These are phyloP conservation scores for Emiliania huxleyi DNA, from an alignment of 78 protist genomes.

Conservation along the genomic window DNA sequence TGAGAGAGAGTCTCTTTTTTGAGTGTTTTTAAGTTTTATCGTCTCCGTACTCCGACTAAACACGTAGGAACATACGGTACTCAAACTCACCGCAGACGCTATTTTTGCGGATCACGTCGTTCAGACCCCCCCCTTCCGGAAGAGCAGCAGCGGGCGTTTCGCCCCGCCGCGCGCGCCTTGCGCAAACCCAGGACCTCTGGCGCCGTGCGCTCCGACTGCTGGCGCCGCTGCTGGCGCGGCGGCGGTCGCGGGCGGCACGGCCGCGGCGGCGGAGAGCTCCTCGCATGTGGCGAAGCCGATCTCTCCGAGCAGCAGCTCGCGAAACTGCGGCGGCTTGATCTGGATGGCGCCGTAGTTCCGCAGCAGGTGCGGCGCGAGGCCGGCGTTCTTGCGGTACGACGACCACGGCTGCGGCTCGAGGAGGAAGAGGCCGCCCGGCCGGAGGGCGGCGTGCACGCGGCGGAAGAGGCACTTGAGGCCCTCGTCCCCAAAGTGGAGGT, in stretches of 20 bases:
- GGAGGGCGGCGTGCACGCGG: conserved; percentile 54
- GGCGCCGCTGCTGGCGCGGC: too few relatives aligned
- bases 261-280: neutral
- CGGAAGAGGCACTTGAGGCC: conserved; percentile 65
- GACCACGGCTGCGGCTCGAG: conserved; percentile 78
- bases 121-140: neutral
- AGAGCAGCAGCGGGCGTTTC: neutral
- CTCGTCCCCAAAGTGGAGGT: conserved; percentile 76
- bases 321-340: neutral
- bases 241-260: neutral
- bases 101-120: too few relatives aligned
- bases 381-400: conserved; percentile 22
- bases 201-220: too few relatives aligned
- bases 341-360: neutral
- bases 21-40: too few relatives aligned
- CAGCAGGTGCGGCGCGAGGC: neutral
- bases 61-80: too few relatives aligned
- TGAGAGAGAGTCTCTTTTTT: too few relatives aligned
- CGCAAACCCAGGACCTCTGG: neutral
- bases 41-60: too few relatives aligned
- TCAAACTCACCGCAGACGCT: too few relatives aligned
- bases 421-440: conserved; percentile 68
- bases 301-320: neutral
- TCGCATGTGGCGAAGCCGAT: neutral
- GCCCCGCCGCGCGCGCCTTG: neutral